Percentiles rank a stretch among this genome's conserved stretches.
Evolutionary conservation across 2,329 filamentous ascomycete genomes (phyloP).

Genomic region (Microcyclospora tardicrescens): DNA sequence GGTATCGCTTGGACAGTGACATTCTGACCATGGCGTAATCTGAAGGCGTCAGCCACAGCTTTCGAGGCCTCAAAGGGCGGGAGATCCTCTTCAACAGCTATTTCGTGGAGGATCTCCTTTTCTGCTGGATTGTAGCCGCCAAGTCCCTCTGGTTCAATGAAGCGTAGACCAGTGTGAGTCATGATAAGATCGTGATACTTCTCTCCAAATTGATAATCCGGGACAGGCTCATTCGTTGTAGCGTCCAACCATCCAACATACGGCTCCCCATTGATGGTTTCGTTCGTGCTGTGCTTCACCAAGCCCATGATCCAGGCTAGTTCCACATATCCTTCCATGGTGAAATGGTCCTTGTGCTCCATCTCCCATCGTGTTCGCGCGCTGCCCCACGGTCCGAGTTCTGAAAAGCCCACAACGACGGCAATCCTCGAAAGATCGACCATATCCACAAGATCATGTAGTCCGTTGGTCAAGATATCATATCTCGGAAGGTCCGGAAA

Average conservation of each 20-base stretch:
- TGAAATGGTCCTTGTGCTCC: conserved; percentile 91
- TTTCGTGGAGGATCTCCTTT: conserved; percentile 93
- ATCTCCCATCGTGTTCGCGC: conserved; percentile 96
- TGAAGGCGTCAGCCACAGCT: conserved; percentile 91
- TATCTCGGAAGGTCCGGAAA: conserved; percentile 82
- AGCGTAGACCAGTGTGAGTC: conserved; percentile 86
- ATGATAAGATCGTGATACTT: conserved; percentile 95
- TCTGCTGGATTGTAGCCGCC: conserved; percentile 91
- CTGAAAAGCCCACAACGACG: conserved; percentile 87
- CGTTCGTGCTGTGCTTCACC: conserved; percentile 93
- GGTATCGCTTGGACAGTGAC: conserved; percentile 94
- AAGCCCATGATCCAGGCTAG: conserved; percentile 99
- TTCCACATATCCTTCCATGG: conserved; percentile 88
- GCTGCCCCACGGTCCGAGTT: conserved; percentile 94
- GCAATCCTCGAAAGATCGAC: conserved; percentile 94
- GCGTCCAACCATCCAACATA: conserved; percentile 92
- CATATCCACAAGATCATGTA: conserved; percentile 88
- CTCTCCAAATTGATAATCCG: conserved; percentile 88
- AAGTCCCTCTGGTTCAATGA: conserved; percentile 93
- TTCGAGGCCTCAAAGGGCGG: conserved; percentile 92
- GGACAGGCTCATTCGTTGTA: conserved; percentile 84
- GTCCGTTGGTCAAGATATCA: conserved; percentile 73
- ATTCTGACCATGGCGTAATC: conserved; percentile 86
- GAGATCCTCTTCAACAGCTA: conserved; percentile 88
- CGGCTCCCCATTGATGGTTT: conserved; percentile 82